Percentiles rank a stretch among this genome's conserved stretches.
These are phyloP conservation scores for Colletotrichum eleusines DNA, from an alignment of 2,329 filamentous ascomycete genomes.

Conservation along the genomic window DNA sequence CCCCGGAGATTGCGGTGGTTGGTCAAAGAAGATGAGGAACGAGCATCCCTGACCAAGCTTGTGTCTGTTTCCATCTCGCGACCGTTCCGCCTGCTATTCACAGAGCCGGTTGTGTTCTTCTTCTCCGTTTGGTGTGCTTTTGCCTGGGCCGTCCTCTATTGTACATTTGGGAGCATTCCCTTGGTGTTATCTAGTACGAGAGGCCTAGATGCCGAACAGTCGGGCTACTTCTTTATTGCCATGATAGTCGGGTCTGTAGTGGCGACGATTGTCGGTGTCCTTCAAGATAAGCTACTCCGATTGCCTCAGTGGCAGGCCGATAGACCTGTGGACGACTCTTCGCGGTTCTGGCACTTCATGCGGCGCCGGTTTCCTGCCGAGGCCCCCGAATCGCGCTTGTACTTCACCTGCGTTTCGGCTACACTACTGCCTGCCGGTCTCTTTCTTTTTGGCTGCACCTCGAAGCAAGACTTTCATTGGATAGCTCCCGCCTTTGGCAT, in stretches of 20 bases:
- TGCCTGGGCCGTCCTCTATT: conserved; percentile 88
- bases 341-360: conserved; percentile 59
- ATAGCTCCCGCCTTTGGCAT: conserved; percentile 78
- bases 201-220: conserved; percentile 74
- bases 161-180: conserved; percentile 85
- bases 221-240: conserved; percentile 73
- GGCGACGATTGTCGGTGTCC: conserved; percentile 76
- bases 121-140: conserved; percentile 94
- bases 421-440: conserved; percentile 82
- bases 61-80: conserved; percentile 80
- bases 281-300: conserved; percentile 76
- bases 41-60: conserved; percentile 75
- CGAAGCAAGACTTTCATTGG: conserved; percentile 74
- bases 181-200: conserved; percentile 79
- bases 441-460: conserved; percentile 84
- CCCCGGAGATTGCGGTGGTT: conserved; percentile 77
- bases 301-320: conserved; percentile 54
- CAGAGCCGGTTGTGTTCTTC: conserved; percentile 83
- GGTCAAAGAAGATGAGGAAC: conserved; percentile 82
- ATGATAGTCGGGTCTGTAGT: conserved; percentile 74
- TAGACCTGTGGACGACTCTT: conserved; percentile 47
- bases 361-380: conserved; percentile 60
- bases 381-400: conserved; percentile 82
- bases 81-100: conserved; percentile 82
- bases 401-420: conserved; percentile 84